Conservation (phyloP, 2,329 filamentous ascomycete species). For the Leptographium wingfieldii region DNA sequence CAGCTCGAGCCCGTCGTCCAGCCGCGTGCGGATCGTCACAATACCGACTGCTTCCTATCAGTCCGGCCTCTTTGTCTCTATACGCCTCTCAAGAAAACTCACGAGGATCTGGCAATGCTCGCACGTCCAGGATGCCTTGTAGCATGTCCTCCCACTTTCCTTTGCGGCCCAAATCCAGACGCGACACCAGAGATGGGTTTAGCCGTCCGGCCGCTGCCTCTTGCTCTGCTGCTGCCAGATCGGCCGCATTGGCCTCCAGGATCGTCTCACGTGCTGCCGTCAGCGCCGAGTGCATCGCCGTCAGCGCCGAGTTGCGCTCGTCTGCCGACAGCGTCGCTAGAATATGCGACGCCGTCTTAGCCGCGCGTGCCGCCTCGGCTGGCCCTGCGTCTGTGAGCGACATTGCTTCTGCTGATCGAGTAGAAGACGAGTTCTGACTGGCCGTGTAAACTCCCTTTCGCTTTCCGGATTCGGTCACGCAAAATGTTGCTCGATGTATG, state of each 20-base stretch:
- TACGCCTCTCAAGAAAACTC: conserved; percentile 21
- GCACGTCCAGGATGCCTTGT: conserved; percentile 82
- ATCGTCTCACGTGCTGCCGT: conserved; percentile 57
- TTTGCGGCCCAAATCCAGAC: conserved; percentile 71
- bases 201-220: conserved; percentile 65
- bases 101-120: conserved; percentile 75
- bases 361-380: conserved; percentile 60
- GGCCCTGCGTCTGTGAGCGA: conserved; percentile 81
- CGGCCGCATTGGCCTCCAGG: conserved; percentile 72
- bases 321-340: conserved; percentile 66
- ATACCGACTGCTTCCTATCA: conserved; percentile 55
- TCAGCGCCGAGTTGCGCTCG: conserved; percentile 74
- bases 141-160: conserved; percentile 99
- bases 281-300: conserved; percentile 70
- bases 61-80: no score
- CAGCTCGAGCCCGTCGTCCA: conserved; percentile 76
- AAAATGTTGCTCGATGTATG: no score
- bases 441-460: no score
- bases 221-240: conserved; percentile 56
- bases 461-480: no score
- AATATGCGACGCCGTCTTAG: conserved; percentile 68
- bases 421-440: neutral
- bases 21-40: conserved; percentile 66
- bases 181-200: conserved; percentile 72
- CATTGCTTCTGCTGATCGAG: conserved; percentile 39